phyloP scores from a whole-genome alignment of 2,329 filamentous ascomycete genomes.

The Trichoderma sp. region DNA sequence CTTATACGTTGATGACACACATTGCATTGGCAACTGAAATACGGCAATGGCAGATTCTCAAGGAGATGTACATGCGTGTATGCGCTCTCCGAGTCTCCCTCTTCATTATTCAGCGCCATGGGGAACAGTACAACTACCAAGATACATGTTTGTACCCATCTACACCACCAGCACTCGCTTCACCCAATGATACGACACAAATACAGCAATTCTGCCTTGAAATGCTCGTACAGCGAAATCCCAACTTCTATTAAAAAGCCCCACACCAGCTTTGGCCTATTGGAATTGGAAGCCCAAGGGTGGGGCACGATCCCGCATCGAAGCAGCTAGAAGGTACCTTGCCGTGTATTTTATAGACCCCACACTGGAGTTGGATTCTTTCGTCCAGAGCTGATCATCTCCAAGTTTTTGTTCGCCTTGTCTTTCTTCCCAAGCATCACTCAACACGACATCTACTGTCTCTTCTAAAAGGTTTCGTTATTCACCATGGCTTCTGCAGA shows the following conservation, averaged over 20 bases:
- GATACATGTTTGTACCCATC: neutral
- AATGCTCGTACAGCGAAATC: neutral
- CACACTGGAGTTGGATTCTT: slow-evolving; percentile 21
- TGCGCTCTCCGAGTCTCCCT: neutral
- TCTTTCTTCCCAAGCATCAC: neutral
- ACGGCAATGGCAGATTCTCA: neutral
- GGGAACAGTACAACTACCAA: neutral
- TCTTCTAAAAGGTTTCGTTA: neutral
- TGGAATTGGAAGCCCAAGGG: slow-evolving; percentile 25
- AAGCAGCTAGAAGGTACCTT: slow-evolving; percentile 43
- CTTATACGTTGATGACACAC: neutral
- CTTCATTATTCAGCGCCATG: neutral
- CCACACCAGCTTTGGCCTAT: slow-evolving; percentile 34
- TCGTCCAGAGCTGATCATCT: slow-evolving; percentile 12
- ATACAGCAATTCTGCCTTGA: neutral
- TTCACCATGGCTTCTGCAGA: slow-evolving; percentile 58
- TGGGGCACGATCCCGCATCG: slow-evolving; percentile 34
- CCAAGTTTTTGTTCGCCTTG: slow-evolving; percentile 14
- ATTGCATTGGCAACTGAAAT: neutral
- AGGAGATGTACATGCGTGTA: neutral
- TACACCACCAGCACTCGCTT: neutral
- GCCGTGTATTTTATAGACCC: slow-evolving; percentile 30
- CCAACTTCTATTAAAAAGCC: neutral
- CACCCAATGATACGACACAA: neutral
- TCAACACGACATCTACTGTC: neutral